Conservation (phyloP, 768 basidiomycete species). For the Cantharellus anzutake region DNA sequence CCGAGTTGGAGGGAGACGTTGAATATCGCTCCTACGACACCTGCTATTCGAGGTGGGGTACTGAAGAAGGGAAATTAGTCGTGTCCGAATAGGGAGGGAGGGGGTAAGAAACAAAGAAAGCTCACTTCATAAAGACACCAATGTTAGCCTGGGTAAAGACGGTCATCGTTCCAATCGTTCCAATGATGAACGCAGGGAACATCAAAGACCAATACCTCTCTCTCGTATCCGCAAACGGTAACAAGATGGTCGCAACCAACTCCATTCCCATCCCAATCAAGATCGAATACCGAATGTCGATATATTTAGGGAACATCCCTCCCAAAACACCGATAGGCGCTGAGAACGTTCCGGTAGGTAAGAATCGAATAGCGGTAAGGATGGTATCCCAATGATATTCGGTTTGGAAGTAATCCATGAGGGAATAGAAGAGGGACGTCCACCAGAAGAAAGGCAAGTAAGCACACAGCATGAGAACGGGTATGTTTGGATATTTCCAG, state of each 20-base stretch:
- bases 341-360: constrained; percentile 7
- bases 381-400: constrained; percentile 25
- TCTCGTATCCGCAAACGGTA: constrained; percentile 22
- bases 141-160: constrained; percentile 19
- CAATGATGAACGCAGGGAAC: constrained; percentile 27
- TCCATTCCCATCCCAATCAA: constrained; percentile 23
- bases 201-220: constrained; percentile 27
- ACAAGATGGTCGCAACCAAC: constrained; percentile 22
- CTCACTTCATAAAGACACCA: constrained; percentile 26
- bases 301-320: background rate
- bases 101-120: background rate
- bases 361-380: constrained; percentile 21
- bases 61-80: background rate
- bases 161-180: background rate
- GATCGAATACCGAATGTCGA: constrained; percentile 24
- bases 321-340: background rate
- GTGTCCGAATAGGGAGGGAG: background rate
- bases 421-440: constrained; percentile 17
- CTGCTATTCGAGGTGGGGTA: constrained; percentile 29
- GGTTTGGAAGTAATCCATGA: constrained; percentile 23
- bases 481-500: constrained; percentile 26
- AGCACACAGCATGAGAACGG: constrained; percentile 21
- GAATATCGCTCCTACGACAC: constrained; percentile 37
- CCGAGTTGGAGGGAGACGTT: constrained; percentile 35
- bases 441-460: constrained; percentile 27